A percentile compares a stretch with the other conserved stretches of the same genome.
phyloP scores from a whole-genome alignment of 495 filamentous ascomycete genomes.

The Aspergillus wentii region DNA sequence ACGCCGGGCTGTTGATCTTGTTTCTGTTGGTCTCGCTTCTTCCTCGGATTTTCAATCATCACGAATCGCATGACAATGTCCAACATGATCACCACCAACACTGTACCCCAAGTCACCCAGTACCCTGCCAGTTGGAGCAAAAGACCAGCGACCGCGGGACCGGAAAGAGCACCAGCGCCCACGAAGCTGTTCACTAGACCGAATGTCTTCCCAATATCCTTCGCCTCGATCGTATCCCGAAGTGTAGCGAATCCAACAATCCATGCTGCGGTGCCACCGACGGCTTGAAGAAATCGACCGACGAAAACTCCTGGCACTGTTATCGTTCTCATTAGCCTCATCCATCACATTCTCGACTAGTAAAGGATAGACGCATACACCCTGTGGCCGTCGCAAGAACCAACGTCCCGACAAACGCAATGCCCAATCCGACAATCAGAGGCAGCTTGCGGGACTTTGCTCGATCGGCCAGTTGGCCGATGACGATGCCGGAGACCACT shows the following conservation, averaged over 20 bases:
- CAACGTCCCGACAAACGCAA: conserved; percentile 4
- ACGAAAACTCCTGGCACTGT: conserved; percentile 7
- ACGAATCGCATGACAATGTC: conserved; percentile 15
- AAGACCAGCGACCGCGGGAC: conserved; percentile 10
- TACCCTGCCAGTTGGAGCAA: conserved; percentile 12
- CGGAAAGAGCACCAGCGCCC: conserved; percentile 3
- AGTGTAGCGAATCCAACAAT: conserved; percentile 15
- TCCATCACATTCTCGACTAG: too few species aligned
- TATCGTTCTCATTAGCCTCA: background rate
- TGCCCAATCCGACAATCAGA: conserved; percentile 1
- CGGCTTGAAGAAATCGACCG: conserved; percentile 10
- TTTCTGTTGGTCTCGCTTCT: background rate
- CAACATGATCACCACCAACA: conserved; percentile 7
- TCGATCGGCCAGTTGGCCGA: conserved; percentile 9
- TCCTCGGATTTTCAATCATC: conserved; percentile 9
- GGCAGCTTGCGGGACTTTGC: conserved; percentile 1
- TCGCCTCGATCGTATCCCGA: conserved; percentile 9
- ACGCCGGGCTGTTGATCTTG: background rate
- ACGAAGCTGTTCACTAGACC: conserved; percentile 4
- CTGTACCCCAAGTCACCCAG: conserved; percentile 11
- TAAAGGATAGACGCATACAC: background rate
- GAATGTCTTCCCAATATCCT: conserved; percentile 10
- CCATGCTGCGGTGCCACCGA: conserved; percentile 14
- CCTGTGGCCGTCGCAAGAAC: conserved; percentile 1
- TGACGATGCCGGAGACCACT: conserved; percentile 2